Percentiles rank a stretch among this genome's conserved stretches.
Conservation (phyloP, 1,284 basidiomycete genomes). For the Pterulicium gracile region DNA sequence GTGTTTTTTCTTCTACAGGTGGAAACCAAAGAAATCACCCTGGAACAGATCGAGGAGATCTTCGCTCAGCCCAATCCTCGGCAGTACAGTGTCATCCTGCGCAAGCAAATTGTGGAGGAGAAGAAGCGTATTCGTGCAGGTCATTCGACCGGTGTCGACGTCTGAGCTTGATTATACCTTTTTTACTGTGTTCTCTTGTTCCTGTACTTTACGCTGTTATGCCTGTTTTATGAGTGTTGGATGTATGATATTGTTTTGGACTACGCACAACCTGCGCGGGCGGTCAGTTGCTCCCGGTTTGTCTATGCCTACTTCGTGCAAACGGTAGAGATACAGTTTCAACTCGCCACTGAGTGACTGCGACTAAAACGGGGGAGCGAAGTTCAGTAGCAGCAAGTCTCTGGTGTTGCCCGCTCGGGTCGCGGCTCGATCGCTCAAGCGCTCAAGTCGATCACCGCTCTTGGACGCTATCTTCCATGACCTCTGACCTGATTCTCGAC, state of each 20-base stretch:
- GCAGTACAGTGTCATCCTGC: slow-evolving; percentile 20
- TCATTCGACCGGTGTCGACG: neutral
- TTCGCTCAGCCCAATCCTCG: slow-evolving; percentile 36
- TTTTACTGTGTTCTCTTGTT: neutral
- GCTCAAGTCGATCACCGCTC: no score
- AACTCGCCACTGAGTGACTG: no score
- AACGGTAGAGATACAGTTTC: no score
- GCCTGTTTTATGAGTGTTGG: neutral
- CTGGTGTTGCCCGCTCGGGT: no score
- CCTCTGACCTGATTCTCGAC: neutral
- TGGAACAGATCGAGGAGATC: slow-evolving; percentile 44
- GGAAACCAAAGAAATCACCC: slow-evolving; percentile 36
- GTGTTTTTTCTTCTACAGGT: slow-evolving; percentile 22
- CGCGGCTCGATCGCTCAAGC: no score
- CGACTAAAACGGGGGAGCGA: no score
- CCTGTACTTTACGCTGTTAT: neutral
- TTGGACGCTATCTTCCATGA: no score
- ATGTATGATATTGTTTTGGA: no score
- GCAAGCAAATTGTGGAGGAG: neutral
- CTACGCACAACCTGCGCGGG: no score
- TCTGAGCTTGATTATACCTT: neutral
- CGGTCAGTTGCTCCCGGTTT: no score
- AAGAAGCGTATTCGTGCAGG: neutral
- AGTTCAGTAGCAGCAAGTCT: no score
- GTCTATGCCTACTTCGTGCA: no score